Conservation (phyloP, 768 basidiomycete genomes). For the Melanogaster broomeanus region DNA sequence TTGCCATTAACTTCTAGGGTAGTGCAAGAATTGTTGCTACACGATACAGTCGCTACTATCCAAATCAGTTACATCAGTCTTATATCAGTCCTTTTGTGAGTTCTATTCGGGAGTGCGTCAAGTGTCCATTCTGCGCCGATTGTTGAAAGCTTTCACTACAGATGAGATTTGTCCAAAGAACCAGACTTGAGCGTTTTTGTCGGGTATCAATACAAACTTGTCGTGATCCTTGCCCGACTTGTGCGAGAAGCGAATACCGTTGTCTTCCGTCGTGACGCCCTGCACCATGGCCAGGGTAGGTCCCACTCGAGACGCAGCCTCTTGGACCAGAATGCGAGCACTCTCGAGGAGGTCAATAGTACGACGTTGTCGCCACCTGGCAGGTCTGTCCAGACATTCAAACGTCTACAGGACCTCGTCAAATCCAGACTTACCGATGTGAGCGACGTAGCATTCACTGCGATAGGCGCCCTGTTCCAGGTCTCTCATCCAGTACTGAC, state of each 20-base stretch:
- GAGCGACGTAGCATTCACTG: conserved; percentile 85
- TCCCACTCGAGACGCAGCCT: conserved; percentile 91
- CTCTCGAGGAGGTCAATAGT: conserved; percentile 73
- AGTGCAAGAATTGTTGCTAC: conserved; percentile 30
- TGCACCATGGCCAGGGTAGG: conserved; percentile 84
- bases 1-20: conserved; percentile 16
- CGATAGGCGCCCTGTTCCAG: conserved; percentile 87
- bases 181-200: conserved; percentile 75
- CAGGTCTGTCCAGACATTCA: conserved; percentile 48
- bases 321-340: conserved; percentile 84
- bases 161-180: conserved; percentile 77
- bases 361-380: conserved; percentile 80
- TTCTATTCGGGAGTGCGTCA: conserved; percentile 2
- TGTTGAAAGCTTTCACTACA: conserved; percentile 78
- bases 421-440: conserved; percentile 65
- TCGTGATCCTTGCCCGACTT: conserved; percentile 75
- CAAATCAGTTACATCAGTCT: too few species aligned
- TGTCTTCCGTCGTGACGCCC: conserved; percentile 87
- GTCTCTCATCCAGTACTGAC: conserved; percentile 97
- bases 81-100: conserved; percentile 13
- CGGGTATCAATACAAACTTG: conserved; percentile 74
- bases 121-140: conserved; percentile 69
- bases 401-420: conserved; percentile 4
- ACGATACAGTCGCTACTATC: conserved; percentile 18
- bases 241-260: conserved; percentile 85